Evolutionary conservation across 768 basidiomycete genomes (phyloP), one percentile per base, ranked within the genome.

Genomic region (Mycena alexandri): DNA sequence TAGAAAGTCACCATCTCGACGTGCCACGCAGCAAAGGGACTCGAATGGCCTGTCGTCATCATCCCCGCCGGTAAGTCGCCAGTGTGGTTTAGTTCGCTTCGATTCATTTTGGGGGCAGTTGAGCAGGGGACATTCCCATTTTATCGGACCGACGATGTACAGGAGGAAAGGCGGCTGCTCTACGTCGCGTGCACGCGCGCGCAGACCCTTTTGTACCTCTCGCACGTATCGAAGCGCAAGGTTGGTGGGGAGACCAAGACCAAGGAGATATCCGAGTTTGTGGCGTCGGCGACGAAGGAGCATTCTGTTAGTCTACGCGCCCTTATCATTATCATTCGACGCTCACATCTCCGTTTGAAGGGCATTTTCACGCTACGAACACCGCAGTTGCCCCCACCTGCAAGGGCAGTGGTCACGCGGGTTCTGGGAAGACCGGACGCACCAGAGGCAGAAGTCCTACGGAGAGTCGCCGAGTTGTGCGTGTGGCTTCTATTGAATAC

Each of bases 21-120:
- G 0, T 94, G 94, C 61, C 95, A 97, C 79, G 88, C 93, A 38
- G 94, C 94, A 0, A 97, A 97, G 76, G 94, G 95, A 0, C 80
- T 96, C 10, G 95, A 97, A 77, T 97, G 94, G 94, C 94, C 95
- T 1, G 91, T 95, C 2, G 93, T 96, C 0, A 90, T 96, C 68
- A 81, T 93, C 21, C 91, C 92, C 24, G 87, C 90, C 16, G 89
- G 90, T 90, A 73, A 67, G 71, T 11, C 9, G 38, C 38, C 38
- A 38, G 10, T 9, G 9, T 38, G 9, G 9, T 11, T 3, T 11
- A 9, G 38, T 11, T 38, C 9, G 38, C 38, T 38, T 38, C 14
- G 5, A 38, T 21, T 51, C 67, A 41, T 48, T 24, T n/a, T 61
- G 16, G 46, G 61, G 55, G 22, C 63, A 93, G 93, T 89, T 4